These are phyloP conservation scores for Salix exigua DNA, from an alignment of 345 rosid genomes.

Conservation along the genomic window DNA sequence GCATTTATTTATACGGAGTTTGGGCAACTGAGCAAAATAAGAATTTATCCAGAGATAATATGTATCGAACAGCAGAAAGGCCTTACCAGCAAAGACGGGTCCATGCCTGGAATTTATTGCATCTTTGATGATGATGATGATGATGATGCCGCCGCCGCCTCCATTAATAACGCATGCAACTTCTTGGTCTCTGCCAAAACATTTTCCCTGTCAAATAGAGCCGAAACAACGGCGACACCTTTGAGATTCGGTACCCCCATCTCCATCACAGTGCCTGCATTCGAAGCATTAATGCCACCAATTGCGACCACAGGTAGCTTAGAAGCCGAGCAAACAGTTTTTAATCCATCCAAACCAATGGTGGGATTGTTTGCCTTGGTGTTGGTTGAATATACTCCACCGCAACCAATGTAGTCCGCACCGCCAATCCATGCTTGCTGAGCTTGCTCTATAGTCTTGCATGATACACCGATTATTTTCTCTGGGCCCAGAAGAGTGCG, in stretches of 20 bases:
- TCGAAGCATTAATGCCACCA: slow-evolving; percentile 70
- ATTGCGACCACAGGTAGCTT: slow-evolving; percentile 87
- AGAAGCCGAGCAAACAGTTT: slow-evolving; percentile 64
- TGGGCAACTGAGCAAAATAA: no score
- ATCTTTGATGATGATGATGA: slow-evolving; percentile 1
- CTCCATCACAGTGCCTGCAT: slow-evolving; percentile 54
- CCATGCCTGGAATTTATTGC: neutral
- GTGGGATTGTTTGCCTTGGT: slow-evolving; percentile 75
- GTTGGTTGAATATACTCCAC: slow-evolving; percentile 75
- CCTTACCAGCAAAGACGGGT: no score
- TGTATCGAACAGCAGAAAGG: no score
- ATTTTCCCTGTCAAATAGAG: slow-evolving; percentile 68
- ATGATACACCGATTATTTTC: slow-evolving; percentile 80
- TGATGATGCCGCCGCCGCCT: no score
- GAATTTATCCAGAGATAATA: no score
- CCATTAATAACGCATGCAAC: slow-evolving; percentile 41
- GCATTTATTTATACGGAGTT: no score
- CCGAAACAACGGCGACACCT: slow-evolving; percentile 83
- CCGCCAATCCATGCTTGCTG: slow-evolving; percentile 80
- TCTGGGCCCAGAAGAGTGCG: slow-evolving; percentile 84
- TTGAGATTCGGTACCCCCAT: slow-evolving; percentile 49
- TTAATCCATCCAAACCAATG: slow-evolving; percentile 77
- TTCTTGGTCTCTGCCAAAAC: slow-evolving; percentile 45
- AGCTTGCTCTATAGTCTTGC: slow-evolving; percentile 84
- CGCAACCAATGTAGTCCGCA: slow-evolving; percentile 91